These are phyloP conservation scores for Fusarium sublunatum DNA, from an alignment of 2,329 filamentous ascomycete genomes.

Conservation along the genomic window DNA sequence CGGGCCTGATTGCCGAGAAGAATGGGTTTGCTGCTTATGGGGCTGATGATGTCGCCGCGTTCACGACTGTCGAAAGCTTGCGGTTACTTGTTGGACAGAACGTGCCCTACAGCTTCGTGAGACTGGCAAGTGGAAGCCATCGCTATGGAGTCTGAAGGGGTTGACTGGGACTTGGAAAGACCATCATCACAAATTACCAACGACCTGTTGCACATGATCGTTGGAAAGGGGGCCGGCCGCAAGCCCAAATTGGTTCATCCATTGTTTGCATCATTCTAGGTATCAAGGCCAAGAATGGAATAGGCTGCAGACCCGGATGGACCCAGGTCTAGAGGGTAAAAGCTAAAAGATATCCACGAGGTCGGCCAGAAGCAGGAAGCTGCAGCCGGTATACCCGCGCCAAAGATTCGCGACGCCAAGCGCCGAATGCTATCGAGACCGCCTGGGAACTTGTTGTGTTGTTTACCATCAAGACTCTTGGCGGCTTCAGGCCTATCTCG, in stretches of 20 bases:
- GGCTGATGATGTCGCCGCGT: constrained; percentile 81
- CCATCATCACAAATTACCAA: background rate
- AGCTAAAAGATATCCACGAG: constrained; percentile 17
- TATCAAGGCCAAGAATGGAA: constrained; percentile 24
- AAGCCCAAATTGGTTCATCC: constrained; percentile 4
- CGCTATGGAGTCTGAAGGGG: constrained; percentile 57
- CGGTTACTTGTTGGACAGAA: constrained; percentile 85
- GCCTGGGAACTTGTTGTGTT: constrained; percentile 5
- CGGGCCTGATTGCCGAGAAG: constrained; percentile 74
- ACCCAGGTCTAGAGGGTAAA: constrained; percentile 24
- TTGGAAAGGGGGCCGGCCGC: constrained; percentile 1
- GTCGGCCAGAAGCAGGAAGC: constrained; percentile 26
- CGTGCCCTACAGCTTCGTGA: constrained; percentile 87
- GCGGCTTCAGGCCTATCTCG: constrained; percentile 10
- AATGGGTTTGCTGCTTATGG: constrained; percentile 85
- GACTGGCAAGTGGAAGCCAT: constrained; percentile 70
- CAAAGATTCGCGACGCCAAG: constrained; percentile 34
- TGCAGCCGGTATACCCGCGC: constrained; percentile 21
- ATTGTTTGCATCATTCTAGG: constrained; percentile 24
- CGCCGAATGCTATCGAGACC: constrained; percentile 12
- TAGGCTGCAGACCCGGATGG: constrained; percentile 29
- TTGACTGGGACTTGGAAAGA: background rate
- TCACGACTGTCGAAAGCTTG: constrained; percentile 85
- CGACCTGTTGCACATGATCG: constrained; percentile 2
- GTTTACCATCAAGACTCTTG: constrained; percentile 15